Base-by-base conservation (phyloP, 345 rosid genomes). In the Physaria fendleri region DNA sequence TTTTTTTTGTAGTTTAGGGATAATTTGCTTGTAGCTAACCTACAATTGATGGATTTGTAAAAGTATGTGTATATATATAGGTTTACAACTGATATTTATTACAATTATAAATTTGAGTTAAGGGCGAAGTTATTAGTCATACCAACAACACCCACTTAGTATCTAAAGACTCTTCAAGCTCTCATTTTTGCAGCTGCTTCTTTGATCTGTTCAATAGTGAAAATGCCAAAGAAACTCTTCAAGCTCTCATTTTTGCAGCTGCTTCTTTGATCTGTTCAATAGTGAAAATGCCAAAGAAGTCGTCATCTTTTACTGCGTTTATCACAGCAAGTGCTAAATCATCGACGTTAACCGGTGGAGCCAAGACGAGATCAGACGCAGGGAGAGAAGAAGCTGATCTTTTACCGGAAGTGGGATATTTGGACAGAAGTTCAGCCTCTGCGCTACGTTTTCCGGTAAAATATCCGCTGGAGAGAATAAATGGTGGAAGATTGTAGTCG, bases 211-310 rank as follows among this genome's bases (percentile, higher is more conserved):
- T 92, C 93, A 2, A 92, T 88, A 11, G 95, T 85, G 83, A 88
- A 84, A 68, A 84, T 56, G 44, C n/a, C n/a, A n/a, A n/a, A n/a
- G 8, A 42, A 12, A 39, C 22, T 39, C 29, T 39, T 77, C 66
- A 84, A 0, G 42, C 84, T 69, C 64, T 81, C 56, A 78, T 77
- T 61, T 83, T 84, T 6, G 87, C 81, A 6, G 96, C 95, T 8
- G 87, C 95, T 78, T 88, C 89, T 76, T 88, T 92, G 76, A 92
- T 92, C 77, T 92, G 96, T 62, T 92, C 93, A 2, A 92, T 88
- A 11, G 95, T 85, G 83, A 88, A 84, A 68, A 84, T 56, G 44
- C 98, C 96, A 8, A 85, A 92, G 75, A 82, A 57, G 38, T 88
- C 95, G 18, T 85, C 90, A 62, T 88, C 95, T 23, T 58, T 77